phyloP scores from a whole-genome alignment of 106 monocot species.

The Triglochin maritima region DNA sequence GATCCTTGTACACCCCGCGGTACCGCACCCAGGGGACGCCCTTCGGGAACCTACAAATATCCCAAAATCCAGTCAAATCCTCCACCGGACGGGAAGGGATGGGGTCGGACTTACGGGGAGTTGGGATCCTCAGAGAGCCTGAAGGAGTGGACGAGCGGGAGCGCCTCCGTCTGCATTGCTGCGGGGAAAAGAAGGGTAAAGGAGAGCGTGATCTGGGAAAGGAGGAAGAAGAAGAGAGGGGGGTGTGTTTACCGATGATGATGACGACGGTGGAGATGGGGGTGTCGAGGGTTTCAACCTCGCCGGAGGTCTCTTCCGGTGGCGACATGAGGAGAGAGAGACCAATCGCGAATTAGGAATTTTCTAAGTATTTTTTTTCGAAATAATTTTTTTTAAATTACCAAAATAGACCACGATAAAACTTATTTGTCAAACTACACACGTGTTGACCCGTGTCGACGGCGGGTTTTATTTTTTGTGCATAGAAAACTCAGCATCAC shows the following conservation, averaged over 20 bases:
- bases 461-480: too few relatives aligned
- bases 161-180: slow-evolving; percentile 98
- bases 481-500: too few relatives aligned
- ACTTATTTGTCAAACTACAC: too few relatives aligned
- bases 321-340: neutral
- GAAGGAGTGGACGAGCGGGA: slow-evolving; percentile 69
- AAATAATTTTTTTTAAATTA: too few relatives aligned
- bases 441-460: too few relatives aligned
- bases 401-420: too few relatives aligned
- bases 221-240: neutral
- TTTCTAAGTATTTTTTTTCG: too few relatives aligned
- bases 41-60: slow-evolving; percentile 57
- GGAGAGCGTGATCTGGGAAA: neutral
- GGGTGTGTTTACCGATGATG: slow-evolving; percentile 45
- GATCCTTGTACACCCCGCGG: slow-evolving; percentile 59
- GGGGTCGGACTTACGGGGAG: slow-evolving; percentile 32
- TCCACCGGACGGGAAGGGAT: neutral
- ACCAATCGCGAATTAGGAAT: too few relatives aligned
- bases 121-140: slow-evolving; percentile 52
- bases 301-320: neutral
- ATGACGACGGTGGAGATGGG: slow-evolving; percentile 66
- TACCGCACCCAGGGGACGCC: slow-evolving; percentile 93
- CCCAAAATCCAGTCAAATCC: neutral
- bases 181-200: neutral
- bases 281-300: neutral